Base-by-base conservation (phyloP, 2,329 filamentous ascomycete species). In the Achaetomium macrosporum region DNA sequence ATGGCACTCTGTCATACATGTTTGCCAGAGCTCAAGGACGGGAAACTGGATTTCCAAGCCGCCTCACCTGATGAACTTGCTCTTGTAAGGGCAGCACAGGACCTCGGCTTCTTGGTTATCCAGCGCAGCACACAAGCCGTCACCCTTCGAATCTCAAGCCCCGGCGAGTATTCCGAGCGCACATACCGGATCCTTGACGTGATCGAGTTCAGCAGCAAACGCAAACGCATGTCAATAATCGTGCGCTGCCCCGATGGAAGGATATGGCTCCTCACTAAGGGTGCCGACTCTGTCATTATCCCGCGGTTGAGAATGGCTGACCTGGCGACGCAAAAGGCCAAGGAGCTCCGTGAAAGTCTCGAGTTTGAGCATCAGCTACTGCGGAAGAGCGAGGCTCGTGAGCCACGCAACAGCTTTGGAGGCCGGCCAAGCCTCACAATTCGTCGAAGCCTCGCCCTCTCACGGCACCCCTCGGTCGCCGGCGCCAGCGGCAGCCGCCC, bases 201-300 rank as follows among this genome's bases (percentile, higher is more conserved):
- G 19, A 88, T 95, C 55, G 90, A 95, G 63, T 95, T 95, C 65
- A 91, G 86, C 59, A 92, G 88, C 68, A 84, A 86, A 66, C 81
- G 90, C 37, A 95, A 95, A 70, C 79, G 90, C 48, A 95, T 95
- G 90, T 90, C 88, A 0, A 87, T 93, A 53, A 74, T 95, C 42
- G 79, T 95, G 2, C 84, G 88, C 31, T 90, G 92, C 75, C 89
- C 90, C 0, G 87, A 93, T 63, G 80, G 83, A 5, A 81, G 82
- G 11, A 83, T 95, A 42, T 92, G 88, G 64, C 73, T 95, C 15
- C 83, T 95, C 63, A 90, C 85, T 71, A 95, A 95, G 68, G 90
- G 90, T 4, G 90, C 90, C 1, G 90, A 95, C 68, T 90, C 85
- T n/a, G 80, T 86, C 11, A 78, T 95, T 46, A 82, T 89, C 66